Evolutionary conservation across 768 basidiomycete genomes (phyloP).

Genomic region (Leccinum boreale): DNA sequence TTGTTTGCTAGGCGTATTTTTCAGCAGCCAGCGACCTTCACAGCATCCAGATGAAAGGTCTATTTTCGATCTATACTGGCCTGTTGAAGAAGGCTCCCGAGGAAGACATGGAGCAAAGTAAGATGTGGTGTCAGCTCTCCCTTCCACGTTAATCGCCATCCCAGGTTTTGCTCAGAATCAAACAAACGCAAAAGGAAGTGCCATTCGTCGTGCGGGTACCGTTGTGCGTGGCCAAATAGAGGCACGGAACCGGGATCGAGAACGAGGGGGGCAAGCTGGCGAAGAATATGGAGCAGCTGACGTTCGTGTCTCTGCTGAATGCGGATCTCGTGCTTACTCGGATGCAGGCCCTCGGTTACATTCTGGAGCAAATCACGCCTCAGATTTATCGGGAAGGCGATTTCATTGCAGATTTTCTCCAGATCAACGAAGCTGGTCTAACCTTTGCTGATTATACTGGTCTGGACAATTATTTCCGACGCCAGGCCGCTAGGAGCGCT

Average conservation of each 20-base stretch:
- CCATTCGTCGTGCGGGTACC: conserved; percentile 81
- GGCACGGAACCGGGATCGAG: conserved; percentile 39
- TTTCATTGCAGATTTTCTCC: conserved; percentile 89
- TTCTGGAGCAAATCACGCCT: conserved; percentile 72
- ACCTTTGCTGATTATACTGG: conserved; percentile 97
- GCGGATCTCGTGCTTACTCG: background rate
- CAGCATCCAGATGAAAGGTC: conserved; percentile 70
- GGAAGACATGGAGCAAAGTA: conserved; percentile 75
- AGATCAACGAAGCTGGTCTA: conserved; percentile 81
- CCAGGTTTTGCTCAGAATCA: conserved; percentile 43
- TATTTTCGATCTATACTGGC: conserved; percentile 57
- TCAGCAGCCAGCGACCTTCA: conserved; percentile 82
- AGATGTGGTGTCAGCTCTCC: conserved; percentile 8
- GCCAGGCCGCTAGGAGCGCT: conserved; percentile 78
- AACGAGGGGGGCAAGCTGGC: conserved; percentile 50
- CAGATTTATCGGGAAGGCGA: conserved; percentile 81
- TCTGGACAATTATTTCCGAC: conserved; percentile 89
- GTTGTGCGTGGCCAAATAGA: conserved; percentile 79
- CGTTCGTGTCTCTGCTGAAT: conserved; percentile 37
- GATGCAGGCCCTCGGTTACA: conserved; percentile 65
- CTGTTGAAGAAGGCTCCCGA: conserved; percentile 64
- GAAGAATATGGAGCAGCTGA: conserved; percentile 71
- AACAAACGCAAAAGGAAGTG: conserved; percentile 42
- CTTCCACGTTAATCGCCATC: background rate
- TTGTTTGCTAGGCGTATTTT: conserved; percentile 75